Conservation (phyloP, 108 stramenopile genomes). For the Cyclotella atomus region DNA sequence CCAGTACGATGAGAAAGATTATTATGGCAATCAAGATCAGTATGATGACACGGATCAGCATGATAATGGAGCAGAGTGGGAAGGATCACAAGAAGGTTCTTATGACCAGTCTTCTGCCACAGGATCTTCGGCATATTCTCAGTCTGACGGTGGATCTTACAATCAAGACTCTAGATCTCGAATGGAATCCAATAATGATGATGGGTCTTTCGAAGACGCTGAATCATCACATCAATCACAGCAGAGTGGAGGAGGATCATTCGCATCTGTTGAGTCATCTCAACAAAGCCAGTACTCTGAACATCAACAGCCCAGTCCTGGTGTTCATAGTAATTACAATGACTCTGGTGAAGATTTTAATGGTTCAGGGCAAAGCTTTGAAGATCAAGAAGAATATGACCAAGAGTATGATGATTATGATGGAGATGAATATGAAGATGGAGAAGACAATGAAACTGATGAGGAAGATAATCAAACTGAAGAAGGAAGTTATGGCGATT, state of each 20-base stretch:
- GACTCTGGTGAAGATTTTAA: slow-evolving; percentile 4
- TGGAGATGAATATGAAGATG: slow-evolving; percentile 1
- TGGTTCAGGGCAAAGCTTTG: slow-evolving; percentile 8
- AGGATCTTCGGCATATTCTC: slow-evolving; percentile 19
- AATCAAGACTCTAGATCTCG: too few species aligned
- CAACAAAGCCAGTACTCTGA: slow-evolving; percentile 10
- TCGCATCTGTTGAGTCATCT: slow-evolving; percentile 15
- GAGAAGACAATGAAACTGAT: not conserved
- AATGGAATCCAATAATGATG: not conserved
- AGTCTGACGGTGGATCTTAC: slow-evolving; percentile 3
- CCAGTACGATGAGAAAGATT: not conserved
- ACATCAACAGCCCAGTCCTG: slow-evolving; percentile 2
- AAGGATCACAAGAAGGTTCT: slow-evolving; percentile 19
- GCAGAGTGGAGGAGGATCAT: slow-evolving; percentile 9
- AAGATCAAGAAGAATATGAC: not conserved
- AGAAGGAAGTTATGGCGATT: not conserved
- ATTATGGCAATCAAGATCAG: too few species aligned
- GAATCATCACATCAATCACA: not conserved
- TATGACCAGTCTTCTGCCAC: slow-evolving; percentile 21
- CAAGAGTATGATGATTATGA: not conserved
- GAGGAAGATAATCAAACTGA: not conserved
- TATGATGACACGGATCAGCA: not conserved
- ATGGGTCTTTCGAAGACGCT: not conserved
- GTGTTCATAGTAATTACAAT: slow-evolving; percentile 1
- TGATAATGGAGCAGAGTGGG: slow-evolving; percentile 13